phyloP scores from a whole-genome alignment of 129 eudicot genomes.

The Pittosporum tobira region DNA sequence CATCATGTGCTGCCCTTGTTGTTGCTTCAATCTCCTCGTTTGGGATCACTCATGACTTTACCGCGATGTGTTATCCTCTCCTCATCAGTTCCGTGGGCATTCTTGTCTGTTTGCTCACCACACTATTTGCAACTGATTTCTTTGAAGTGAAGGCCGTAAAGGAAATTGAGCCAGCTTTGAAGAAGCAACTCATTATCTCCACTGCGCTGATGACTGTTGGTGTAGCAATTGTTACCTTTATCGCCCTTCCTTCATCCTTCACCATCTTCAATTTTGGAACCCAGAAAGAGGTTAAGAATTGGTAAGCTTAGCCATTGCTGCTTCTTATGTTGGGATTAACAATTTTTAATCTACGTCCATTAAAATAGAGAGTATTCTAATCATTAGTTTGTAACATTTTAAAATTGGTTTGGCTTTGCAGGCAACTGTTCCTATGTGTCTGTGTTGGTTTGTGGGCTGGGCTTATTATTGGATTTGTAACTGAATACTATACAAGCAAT shows the following conservation, averaged over 20 bases:
- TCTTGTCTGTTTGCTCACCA: slow-evolving; percentile 34
- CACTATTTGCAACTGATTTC: slow-evolving; percentile 28
- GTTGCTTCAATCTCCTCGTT: slow-evolving; percentile 47
- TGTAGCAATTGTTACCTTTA: slow-evolving; percentile 19
- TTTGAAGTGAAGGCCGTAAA: slow-evolving; percentile 28
- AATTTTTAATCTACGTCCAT: background rate
- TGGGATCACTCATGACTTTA: slow-evolving; percentile 35
- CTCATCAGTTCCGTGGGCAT: slow-evolving; percentile 38
- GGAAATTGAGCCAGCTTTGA: slow-evolving; percentile 34
- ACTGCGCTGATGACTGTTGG: slow-evolving; percentile 27
- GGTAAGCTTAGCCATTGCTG: slow-evolving; percentile 13
- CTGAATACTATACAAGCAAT: slow-evolving; percentile 38
- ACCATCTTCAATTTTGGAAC: slow-evolving; percentile 29
- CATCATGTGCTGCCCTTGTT: slow-evolving; percentile 36
- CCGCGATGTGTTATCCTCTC: slow-evolving; percentile 39
- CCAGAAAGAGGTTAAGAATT: slow-evolving; percentile 29
- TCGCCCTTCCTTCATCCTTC: slow-evolving; percentile 32
- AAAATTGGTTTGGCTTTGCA: slow-evolving; percentile 2
- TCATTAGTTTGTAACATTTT: background rate
- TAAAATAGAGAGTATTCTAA: background rate
- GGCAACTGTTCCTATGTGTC: slow-evolving; percentile 33
- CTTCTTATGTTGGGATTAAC: background rate
- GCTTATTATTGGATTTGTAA: slow-evolving; percentile 32
- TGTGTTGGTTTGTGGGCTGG: slow-evolving; percentile 41
- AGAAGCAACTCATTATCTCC: slow-evolving; percentile 29